Percentiles rank a stretch among this genome's conserved stretches.
phyloP scores from a whole-genome alignment of 2,329 filamentous ascomycete species.

The Incumbomyces delicatus region DNA sequence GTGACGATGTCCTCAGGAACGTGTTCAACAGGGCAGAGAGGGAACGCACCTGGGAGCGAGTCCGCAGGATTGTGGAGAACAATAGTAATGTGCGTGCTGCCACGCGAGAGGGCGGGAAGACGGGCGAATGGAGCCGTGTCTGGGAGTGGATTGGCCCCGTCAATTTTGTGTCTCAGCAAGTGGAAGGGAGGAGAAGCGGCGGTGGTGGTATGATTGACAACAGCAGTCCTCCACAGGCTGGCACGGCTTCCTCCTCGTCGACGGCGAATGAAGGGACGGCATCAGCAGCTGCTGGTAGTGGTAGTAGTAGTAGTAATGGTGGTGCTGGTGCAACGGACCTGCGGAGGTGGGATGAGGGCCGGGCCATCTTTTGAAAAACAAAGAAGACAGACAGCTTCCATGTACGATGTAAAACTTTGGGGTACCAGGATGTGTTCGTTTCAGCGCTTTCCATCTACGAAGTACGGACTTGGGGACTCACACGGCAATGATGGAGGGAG shows the following conservation, averaged over 20 bases:
- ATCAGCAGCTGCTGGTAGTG: not conserved
- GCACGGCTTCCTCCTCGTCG: too few relatives aligned
- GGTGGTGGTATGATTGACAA: constrained; percentile 5
- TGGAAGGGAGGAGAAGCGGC: constrained; percentile 21
- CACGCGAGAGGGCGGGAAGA: constrained; percentile 51
- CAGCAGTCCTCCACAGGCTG: too few relatives aligned
- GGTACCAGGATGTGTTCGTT: too few relatives aligned
- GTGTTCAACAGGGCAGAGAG: constrained; percentile 68
- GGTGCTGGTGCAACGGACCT: constrained; percentile 5
- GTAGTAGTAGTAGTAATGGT: too few relatives aligned
- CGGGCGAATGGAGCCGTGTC: constrained; percentile 48
- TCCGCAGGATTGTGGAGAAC: constrained; percentile 75
- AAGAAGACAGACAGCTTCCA: too few relatives aligned
- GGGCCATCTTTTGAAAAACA: not conserved
- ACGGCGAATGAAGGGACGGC: not conserved
- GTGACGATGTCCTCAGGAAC: constrained; percentile 79
- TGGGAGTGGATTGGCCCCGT: constrained; percentile 59
- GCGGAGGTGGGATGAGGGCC: constrained; percentile 9
- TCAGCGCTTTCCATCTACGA: too few relatives aligned
- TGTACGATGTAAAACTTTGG: too few relatives aligned
- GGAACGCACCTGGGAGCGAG: constrained; percentile 73
- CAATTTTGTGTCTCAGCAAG: constrained; percentile 31
- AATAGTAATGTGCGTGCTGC: constrained; percentile 85
- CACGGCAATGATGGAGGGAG: too few relatives aligned
- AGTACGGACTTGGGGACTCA: too few relatives aligned